These are phyloP conservation scores for Wallacemonas sp. DNA, from an alignment of 208 protist genomes.

Conservation along the genomic window DNA sequence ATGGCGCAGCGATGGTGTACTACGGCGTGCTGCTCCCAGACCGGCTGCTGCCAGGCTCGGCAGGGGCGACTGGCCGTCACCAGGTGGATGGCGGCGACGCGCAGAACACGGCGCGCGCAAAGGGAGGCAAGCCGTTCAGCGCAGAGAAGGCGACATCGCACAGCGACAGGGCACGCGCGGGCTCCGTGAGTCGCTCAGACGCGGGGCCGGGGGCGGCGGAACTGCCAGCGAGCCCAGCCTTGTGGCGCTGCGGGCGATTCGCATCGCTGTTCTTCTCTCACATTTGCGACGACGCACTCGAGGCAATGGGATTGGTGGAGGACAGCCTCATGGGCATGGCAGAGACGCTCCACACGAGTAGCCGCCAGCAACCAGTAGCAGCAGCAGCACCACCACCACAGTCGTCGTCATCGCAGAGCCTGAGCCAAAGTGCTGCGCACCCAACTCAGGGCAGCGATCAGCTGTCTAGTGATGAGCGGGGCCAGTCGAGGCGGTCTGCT, in stretches of 20 bases:
- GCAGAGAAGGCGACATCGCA: background rate
- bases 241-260: slow-evolving; percentile 36
- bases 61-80: background rate
- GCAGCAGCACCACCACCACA: too few relatives aligned
- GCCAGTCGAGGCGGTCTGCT: too few relatives aligned
- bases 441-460: too few relatives aligned
- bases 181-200: background rate
- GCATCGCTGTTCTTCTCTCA: slow-evolving; percentile 47
- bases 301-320: slow-evolving; percentile 63
- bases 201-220: background rate
- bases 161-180: background rate
- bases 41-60: slow-evolving; percentile 44
- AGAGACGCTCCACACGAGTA: slow-evolving; percentile 1
- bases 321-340: slow-evolving; percentile 41
- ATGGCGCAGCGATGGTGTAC: slow-evolving; percentile 46
- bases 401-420: too few relatives aligned
- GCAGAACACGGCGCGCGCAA: background rate
- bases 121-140: background rate
- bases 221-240: background rate
- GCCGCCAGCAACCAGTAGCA: background rate
- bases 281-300: slow-evolving; percentile 68
- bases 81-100: background rate
- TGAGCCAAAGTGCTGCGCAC: too few relatives aligned
- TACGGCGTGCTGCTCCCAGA: slow-evolving; percentile 69
- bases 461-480: too few relatives aligned